A percentile compares a stretch with the other conserved stretches of the same genome.
phyloP scores from a whole-genome alignment of 176 grass and related monocot genomes.

The Oryza longistaminata region DNA sequence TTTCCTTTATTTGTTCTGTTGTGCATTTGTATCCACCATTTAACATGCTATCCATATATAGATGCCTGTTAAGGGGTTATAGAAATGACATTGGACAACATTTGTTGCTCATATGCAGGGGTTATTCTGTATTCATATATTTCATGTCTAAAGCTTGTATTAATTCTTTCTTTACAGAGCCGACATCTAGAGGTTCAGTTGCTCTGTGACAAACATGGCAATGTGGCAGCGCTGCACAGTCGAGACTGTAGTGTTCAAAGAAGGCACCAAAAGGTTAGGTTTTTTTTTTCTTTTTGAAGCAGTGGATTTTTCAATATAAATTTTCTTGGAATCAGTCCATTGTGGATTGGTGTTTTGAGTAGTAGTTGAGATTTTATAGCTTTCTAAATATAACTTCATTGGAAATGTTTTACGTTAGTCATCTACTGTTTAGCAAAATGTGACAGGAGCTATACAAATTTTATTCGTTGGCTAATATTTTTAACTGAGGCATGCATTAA shows the following conservation, averaged over 20 bases:
- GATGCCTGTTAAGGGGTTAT: background rate
- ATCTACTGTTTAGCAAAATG: slow-evolving; percentile 14
- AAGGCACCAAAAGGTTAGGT: slow-evolving; percentile 91
- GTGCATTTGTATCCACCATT: background rate
- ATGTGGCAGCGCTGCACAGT: slow-evolving; percentile 96
- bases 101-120: slow-evolving; percentile 19
- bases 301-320: slow-evolving; percentile 20
- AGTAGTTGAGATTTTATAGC: slow-evolving; percentile 25
- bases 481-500: slow-evolving; percentile 2
- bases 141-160: slow-evolving; percentile 27
- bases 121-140: slow-evolving; percentile 19
- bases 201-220: slow-evolving; percentile 92
- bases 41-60: slow-evolving; percentile 23
- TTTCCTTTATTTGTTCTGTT: background rate
- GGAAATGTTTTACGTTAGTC: background rate
- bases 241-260: slow-evolving; percentile 99
- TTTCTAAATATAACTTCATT: slow-evolving; percentile 25
- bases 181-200: slow-evolving; percentile 99
- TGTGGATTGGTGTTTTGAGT: slow-evolving; percentile 18
- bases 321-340: slow-evolving; percentile 30
- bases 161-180: slow-evolving; percentile 59
- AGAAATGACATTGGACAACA: background rate
- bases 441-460: slow-evolving; percentile 11
- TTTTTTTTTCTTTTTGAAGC: slow-evolving; percentile 3
- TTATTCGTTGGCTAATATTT: background rate